Base-by-base conservation (phyloP, 1,284 basidiomycete species). In the Microbotryum saponariae region DNA sequence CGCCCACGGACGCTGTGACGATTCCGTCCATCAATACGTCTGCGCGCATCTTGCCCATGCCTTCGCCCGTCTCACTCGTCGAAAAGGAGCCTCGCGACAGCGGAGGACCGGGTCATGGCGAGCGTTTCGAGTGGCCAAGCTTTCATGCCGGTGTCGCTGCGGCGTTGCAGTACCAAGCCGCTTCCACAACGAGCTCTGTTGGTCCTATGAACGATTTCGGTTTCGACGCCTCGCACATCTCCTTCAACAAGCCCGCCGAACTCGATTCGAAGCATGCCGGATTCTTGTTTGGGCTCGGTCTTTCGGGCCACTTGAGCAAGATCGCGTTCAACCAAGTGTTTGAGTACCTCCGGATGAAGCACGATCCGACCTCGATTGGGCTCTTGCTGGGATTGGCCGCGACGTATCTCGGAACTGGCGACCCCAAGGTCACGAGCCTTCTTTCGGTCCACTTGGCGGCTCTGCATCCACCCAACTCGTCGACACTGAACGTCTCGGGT, bases 131-230 rank as follows among this genome's bases (percentile, higher is more conserved):
- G 60, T 99, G 94, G 96, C 91, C 91, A 20, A 88, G 92, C 64
- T 99, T 99, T 76, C 93, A 98, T 76, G 94, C 96, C 66, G 96
- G 96, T 20, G 93, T 96, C 0, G 89, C 92, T 2, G 88, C 91
- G 2, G 94, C 88, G 2, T 76, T 99, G 1, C 67, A 73, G 25
- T 51, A 62, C 60, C 25, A 49, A 18, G 37, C 37, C 6, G 37
- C 37, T 12, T 42, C 37, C 12, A 42, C 37, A 18, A 10, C 37
- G 16, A 42, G 37, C 37, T 18, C 37, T 42, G 85, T 92, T 56
- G 84, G 87, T 0, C 83, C 87, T 0, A 82, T 84, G n/a, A 82
- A 86, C n/a, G 78, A 80, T 57, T 84, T 84, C 21, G 82, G 92
- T 20, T 42, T 63, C 55, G 55, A 66, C 45, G 89, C 87, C 64